These are phyloP conservation scores for Tetradesmus lagerheimii DNA, from an alignment of 139 green algal genomes.

Conservation along the genomic window DNA sequence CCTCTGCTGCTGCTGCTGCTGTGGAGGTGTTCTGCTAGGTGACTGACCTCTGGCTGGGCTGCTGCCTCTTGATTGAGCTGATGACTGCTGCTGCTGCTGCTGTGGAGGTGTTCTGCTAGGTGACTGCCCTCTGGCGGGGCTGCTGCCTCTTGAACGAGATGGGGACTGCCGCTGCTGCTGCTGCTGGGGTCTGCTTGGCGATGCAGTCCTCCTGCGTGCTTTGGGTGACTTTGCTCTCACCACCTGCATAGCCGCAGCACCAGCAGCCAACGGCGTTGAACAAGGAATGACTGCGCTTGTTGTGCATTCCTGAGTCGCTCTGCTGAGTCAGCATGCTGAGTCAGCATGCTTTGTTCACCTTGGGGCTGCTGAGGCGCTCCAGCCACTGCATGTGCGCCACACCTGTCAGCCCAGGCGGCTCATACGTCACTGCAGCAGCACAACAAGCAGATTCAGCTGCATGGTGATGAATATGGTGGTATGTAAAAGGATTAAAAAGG, in stretches of 20 bases:
- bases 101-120: not conserved
- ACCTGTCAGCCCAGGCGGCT: not conserved
- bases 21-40: no score
- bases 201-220: not conserved
- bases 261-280: not conserved
- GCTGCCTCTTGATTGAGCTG: no score
- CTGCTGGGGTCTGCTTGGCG: not conserved
- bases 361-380: conserved; percentile 20
- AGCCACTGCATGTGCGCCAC: conserved; percentile 27
- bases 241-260: not conserved
- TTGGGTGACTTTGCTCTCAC: not conserved
- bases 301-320: no score
- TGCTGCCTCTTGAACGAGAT: no score
- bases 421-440: conserved; percentile 8
- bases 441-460: not conserved
- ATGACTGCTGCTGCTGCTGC: not conserved
- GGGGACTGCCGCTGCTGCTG: not conserved
- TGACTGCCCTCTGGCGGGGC: no score
- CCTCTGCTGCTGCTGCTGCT: no score
- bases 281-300: no score
- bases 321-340: no score
- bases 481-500: not conserved
- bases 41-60: no score
- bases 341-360: not conserved
- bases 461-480: not conserved